Base-by-base conservation (phyloP, 225 moss, liverwort and hornwort species). In the Sphagnum tenellum region DNA sequence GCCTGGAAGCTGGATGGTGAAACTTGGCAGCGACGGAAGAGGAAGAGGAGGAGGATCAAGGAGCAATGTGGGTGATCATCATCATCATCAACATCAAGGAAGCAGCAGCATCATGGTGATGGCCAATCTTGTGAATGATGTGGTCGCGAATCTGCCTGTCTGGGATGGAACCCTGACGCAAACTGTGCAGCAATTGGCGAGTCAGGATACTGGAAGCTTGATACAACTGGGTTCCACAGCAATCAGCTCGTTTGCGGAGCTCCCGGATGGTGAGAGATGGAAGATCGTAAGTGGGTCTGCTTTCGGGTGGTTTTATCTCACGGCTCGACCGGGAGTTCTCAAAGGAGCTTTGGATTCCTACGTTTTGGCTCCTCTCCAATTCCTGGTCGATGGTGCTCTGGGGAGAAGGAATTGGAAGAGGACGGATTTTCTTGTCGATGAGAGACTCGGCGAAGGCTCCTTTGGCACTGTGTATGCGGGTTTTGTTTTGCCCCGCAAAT, bases 381-480 rank as follows among this genome's bases (percentile, higher is more conserved):
- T 65, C 2, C 69, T 84, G 12, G 13, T 83, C 50, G 84, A 89
- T 63, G 73, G 59, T 2, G 65, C 71, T 48, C 80, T 70, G 0
- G 95, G 95, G n/a, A 72, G 89, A 63, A 62, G 86, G 73, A 87
- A 75, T 72, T 92, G 89, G 89, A 90, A 84, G 62, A 76, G 89
- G 50, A 75, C 60, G 10, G 78, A 90, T 74, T 96, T 96, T 55
- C 49, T 92, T n/a, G 57, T 96, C 12, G 88, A 80, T 29, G 78
- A 79, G 53, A 79, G 95, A 56, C 73, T 96, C 1, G 95, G 95
- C 6, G 95, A 96, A 74, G 95, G 95, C 2, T 92, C 92, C 0
- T 96, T 96, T 29, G 95, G 95, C 7, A 89, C 88, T 9, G 95
- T 96, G 12, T 96, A 75, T 65, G 55, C 83, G 0, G 95, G 89